Base-by-base conservation (phyloP, 2,329 filamentous ascomycete species). In the Tricladium varicosporioides region DNA sequence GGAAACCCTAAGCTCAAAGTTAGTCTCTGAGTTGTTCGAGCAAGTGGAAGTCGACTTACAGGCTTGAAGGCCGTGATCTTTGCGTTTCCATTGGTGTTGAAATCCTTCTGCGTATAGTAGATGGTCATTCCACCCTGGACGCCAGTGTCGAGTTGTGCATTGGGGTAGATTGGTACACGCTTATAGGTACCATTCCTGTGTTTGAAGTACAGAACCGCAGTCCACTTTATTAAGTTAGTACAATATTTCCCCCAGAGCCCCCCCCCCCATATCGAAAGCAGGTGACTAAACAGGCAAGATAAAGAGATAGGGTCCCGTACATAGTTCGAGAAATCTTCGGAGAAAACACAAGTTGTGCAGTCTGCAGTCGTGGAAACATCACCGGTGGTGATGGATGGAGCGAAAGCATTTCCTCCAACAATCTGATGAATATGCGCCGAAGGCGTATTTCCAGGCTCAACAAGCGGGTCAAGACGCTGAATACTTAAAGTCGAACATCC, bases 331-430 rank as follows among this genome's bases (percentile, higher is more conserved):
- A 80, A 70, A 68, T 87, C 84, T 57, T 80, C 74, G 19, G 76
- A 76, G 57, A 84, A 82, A 32, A 76, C 77, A 69, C 85, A 88
- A 4, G 85, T 84, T 1, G 84, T 84, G 70, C 85, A 88, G 8
- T 2, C 14, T 1, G 11, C 8, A 5, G 11, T 43, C 1, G 40
- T 44, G 40, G 33, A 53, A 14, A 51, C 49, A 46, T 57, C 51
- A 3, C 2, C 13, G 1, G 11, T 13, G 13, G 11, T 43, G 5
- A 27, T 44, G 32, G 33, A 53, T 16, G 54, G 44, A 36, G 53
- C 49, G 31, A 53, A 53, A 13, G 19, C 46, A 46, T 53, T 57
- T 18, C 55, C 58, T 2, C 58, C 58, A n/a, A 60, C 49, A 14
- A 60, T 60, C 36, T 60, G 58, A 43, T 60, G 58, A 14, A 60